These are phyloP conservation scores for Chalciporus chontae DNA, from an alignment of 768 basidiomycete species.

Conservation along the genomic window DNA sequence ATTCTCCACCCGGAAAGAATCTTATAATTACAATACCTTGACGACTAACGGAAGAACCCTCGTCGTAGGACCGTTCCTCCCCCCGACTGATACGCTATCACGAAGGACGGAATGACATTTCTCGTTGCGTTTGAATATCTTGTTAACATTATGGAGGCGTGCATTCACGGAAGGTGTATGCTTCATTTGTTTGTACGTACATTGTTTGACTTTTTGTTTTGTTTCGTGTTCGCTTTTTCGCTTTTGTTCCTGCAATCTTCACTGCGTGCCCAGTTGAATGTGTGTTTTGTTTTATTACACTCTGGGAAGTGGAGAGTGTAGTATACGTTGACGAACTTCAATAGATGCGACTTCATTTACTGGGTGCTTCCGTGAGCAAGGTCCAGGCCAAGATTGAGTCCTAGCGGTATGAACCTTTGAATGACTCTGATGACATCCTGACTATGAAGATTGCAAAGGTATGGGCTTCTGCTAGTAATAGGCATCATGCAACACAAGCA, in stretches of 20 bases:
- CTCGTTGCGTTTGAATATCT: constrained; percentile 4
- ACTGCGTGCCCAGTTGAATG: neutral
- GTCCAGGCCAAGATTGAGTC: neutral
- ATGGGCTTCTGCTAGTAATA: neutral
- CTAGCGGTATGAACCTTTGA: no score
- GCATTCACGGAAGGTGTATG: constrained; percentile 2
- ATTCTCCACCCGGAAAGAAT: constrained; percentile 8
- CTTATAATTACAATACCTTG: constrained; percentile 24
- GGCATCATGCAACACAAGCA: constrained; percentile 5
- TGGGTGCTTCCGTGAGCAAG: neutral
- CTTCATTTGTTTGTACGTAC: constrained; percentile 22
- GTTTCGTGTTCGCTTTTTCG: neutral
- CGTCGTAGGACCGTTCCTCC: constrained; percentile 19
- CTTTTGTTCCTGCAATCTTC: neutral
- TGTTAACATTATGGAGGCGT: constrained; percentile 25
- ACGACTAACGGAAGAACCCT: constrained; percentile 23
- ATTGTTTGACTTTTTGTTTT: neutral
- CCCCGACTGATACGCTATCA: constrained; percentile 11
- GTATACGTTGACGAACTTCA: constrained; percentile 5
- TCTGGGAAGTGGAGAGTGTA: constrained; percentile 9
- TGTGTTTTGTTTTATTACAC: neutral
- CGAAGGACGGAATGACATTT: constrained; percentile 15
- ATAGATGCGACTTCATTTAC: constrained; percentile 5
- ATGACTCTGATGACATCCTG: no score
- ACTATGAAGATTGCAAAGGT: neutral